These are phyloP conservation scores for Apocynum venetum DNA, from an alignment of 257 asterid genomes.

Conservation along the genomic window DNA sequence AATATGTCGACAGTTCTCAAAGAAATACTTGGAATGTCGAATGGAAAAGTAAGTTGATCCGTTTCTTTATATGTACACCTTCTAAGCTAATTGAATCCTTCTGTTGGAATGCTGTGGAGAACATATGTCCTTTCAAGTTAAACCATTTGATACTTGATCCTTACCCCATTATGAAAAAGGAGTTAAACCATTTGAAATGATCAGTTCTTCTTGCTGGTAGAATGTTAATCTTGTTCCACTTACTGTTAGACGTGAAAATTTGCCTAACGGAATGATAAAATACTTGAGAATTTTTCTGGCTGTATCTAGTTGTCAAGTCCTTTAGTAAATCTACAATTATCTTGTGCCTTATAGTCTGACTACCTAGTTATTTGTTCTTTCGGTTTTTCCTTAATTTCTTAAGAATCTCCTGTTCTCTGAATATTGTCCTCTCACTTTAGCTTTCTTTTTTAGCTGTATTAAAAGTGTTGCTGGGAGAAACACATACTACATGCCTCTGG, in stretches of 20 bases:
- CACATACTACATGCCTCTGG: neutral
- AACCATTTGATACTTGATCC: too few species aligned
- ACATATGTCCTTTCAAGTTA: neutral
- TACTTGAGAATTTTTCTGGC: neutral
- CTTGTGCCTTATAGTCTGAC: neutral
- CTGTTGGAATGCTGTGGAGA: slow-evolving; percentile 1
- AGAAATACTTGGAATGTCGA: slow-evolving; percentile 82
- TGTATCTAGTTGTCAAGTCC: neutral
- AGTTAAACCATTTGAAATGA: neutral
- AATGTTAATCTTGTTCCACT: neutral
- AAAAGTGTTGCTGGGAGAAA: neutral
- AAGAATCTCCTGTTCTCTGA: neutral
- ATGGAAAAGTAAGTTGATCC: slow-evolving; percentile 71
- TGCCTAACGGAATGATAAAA: neutral
- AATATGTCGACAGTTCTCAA: slow-evolving; percentile 69
- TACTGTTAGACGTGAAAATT: neutral
- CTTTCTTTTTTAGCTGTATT: neutral
- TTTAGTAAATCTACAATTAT: neutral
- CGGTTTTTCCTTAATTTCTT: neutral
- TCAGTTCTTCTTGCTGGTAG: neutral
- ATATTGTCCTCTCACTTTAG: neutral
- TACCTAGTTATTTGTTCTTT: neutral
- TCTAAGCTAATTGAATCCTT: neutral
- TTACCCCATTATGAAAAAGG: too few species aligned
- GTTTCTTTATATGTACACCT: neutral